A percentile compares a stretch with the other conserved stretches of the same genome.
phyloP scores from a whole-genome alignment of 148 eudicot species.

The Dysphania ambrosioides region DNA sequence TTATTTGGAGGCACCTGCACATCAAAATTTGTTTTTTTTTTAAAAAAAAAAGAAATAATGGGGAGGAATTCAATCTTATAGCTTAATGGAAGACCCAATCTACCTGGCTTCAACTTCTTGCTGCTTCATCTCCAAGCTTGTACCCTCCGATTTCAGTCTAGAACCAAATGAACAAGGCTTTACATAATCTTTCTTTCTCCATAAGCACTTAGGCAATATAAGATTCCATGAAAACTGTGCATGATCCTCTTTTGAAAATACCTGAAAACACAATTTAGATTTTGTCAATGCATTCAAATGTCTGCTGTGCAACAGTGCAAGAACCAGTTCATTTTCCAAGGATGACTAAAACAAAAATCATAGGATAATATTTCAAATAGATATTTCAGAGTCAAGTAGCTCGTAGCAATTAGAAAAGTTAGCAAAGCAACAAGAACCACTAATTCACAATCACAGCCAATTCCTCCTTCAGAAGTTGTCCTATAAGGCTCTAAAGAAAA shows the following conservation, averaged over 20 bases:
- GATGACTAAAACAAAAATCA: neutral
- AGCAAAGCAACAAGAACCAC: neutral
- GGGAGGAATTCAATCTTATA: neutral
- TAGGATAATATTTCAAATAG: neutral
- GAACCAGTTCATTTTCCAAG: neutral
- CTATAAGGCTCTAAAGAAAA: neutral
- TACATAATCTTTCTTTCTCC: conserved; percentile 37
- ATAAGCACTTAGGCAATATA: conserved; percentile 38
- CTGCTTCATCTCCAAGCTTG: conserved; percentile 95
- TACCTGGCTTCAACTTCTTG: conserved; percentile 91
- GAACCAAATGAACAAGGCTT: conserved; percentile 32
- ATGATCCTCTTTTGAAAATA: conserved; percentile 60
- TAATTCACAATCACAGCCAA: neutral
- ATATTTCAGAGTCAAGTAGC: conserved; percentile 1
- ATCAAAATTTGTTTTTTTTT: conserved; percentile 14
- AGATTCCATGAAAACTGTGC: conserved; percentile 46
- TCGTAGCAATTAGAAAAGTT: neutral
- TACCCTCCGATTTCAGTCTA: conserved; percentile 54
- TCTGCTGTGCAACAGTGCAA: neutral
- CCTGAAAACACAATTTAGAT: conserved; percentile 37
- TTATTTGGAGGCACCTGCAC: conserved; percentile 89
- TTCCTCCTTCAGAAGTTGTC: too few relatives aligned
- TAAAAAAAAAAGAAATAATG: conserved; percentile 3
- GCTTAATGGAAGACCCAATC: neutral
- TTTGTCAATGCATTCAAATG: neutral